These are phyloP conservation scores for Triticum urartu DNA, from an alignment of 176 grass and related monocot genomes.

Conservation along the genomic window DNA sequence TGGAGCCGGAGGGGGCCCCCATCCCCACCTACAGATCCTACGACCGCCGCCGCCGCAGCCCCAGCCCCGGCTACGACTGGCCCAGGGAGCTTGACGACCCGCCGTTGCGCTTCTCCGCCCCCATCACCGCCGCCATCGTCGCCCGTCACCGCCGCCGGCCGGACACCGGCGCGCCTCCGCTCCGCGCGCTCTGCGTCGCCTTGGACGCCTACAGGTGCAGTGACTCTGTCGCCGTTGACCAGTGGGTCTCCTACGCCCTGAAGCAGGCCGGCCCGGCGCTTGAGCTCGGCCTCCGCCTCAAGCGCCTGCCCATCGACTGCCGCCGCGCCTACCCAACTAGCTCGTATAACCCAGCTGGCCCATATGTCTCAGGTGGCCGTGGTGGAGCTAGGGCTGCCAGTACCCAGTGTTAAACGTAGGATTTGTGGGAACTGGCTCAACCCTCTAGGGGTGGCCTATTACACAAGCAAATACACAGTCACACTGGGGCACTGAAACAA, in stretches of 20 bases:
- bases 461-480: too few relatives aligned
- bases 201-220: background rate
- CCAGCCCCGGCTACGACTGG: too few relatives aligned
- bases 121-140: background rate
- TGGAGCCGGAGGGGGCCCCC: background rate
- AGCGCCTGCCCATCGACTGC: background rate
- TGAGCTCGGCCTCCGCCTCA: background rate
- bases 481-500: too few relatives aligned
- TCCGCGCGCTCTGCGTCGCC: slow-evolving; percentile 22
- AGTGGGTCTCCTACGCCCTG: slow-evolving; percentile 12
- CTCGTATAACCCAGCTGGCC: too few relatives aligned
- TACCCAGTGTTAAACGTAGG: background rate
- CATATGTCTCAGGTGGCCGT: too few relatives aligned
- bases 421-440: too few relatives aligned
- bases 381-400: background rate
- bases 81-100: background rate
- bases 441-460: too few relatives aligned
- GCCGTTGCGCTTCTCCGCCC: background rate
- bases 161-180: background rate
- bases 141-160: background rate
- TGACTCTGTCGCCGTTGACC: background rate
- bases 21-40: background rate
- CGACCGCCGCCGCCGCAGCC: too few relatives aligned
- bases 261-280: background rate
- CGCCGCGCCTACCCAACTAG: background rate